phyloP scores from a whole-genome alignment of 164 flowering plant genomes.

The Annona cherimola region DNA sequence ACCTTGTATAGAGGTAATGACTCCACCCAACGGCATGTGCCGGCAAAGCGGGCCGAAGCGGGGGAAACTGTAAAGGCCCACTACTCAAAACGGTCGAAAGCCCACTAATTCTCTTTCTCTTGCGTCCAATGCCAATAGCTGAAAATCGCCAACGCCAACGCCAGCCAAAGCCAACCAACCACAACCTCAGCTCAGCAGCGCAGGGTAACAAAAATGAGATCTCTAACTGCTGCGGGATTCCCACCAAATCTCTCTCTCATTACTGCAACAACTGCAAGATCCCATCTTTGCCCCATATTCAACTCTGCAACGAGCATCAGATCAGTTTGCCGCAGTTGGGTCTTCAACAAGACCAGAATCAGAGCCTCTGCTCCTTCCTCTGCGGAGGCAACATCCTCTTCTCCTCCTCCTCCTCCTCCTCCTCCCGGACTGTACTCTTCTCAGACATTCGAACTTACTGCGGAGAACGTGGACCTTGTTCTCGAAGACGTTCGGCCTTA shows the following conservation, averaged over 20 bases:
- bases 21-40: too few species aligned
- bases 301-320: background rate
- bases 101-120: too few species aligned
- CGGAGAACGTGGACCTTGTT: conserved; percentile 70
- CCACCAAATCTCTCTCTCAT: background rate
- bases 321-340: conserved; percentile 12
- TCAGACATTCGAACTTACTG: conserved; percentile 59
- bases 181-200: background rate
- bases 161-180: background rate
- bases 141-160: background rate
- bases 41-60: too few species aligned
- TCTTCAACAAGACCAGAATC: conserved; percentile 6
- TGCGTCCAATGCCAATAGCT: too few species aligned
- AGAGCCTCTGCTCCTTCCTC: conserved; percentile 20
- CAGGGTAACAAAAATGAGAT: conserved; percentile 18
- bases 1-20: too few species aligned
- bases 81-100: too few species aligned
- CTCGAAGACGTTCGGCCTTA: conserved; percentile 93
- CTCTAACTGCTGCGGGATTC: conserved; percentile 21
- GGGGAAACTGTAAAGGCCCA: too few species aligned
- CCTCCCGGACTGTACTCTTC: conserved; percentile 73
- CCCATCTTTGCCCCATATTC: conserved; percentile 6
- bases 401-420: background rate
- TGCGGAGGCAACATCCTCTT: conserved; percentile 25
- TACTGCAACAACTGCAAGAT: background rate